phyloP scores from a whole-genome alignment of 2,329 filamentous ascomycete species.

The Penicillium nordicum region DNA sequence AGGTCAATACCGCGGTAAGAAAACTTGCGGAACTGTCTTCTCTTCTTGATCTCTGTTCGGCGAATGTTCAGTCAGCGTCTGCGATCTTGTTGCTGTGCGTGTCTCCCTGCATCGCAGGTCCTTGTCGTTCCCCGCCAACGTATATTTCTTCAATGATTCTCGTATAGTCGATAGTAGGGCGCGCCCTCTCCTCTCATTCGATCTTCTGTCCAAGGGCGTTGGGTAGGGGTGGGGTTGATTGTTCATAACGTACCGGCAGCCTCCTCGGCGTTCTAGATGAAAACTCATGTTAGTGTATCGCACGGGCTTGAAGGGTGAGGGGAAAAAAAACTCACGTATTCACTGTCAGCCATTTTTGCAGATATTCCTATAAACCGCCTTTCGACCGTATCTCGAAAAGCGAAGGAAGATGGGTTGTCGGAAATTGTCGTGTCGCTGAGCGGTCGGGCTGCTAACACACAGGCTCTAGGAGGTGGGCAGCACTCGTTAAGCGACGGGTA shows the following conservation, averaged over 20 bases:
- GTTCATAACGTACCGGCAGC: conserved; percentile 66
- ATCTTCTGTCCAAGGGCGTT: conserved; percentile 12
- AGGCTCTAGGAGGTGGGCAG: conserved; percentile 35
- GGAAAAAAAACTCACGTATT: conserved; percentile 67
- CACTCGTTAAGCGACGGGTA: conserved; percentile 45
- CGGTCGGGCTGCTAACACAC: conserved; percentile 30
- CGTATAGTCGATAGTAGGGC: conserved; percentile 3
- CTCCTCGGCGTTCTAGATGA: conserved; percentile 82
- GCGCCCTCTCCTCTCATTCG: conserved; percentile 5
- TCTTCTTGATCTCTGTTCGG: conserved; percentile 89
- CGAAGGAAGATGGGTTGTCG: conserved; percentile 40
- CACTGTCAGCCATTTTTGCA: conserved; percentile 79
- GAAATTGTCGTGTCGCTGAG: conserved; percentile 39
- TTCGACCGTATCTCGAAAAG: conserved; percentile 46
- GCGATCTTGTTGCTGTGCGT: conserved; percentile 15
- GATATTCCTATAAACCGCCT: conserved; percentile 45
- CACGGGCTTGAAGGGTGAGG: background rate
- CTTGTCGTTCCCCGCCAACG: conserved; percentile 15
- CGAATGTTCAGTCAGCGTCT: conserved; percentile 33
- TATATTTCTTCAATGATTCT: conserved; percentile 1
- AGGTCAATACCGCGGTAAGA: conserved; percentile 99
- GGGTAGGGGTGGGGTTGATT: conserved; percentile 20
- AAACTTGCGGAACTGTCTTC: conserved; percentile 99
- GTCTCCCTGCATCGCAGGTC: conserved; percentile 15
- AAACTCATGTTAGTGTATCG: conserved; percentile 36